Percentiles rank a stretch among this genome's conserved stretches.
Evolutionary conservation across 1,284 basidiomycete species (phyloP).

Genomic region (Rhodotorula sp.): DNA sequence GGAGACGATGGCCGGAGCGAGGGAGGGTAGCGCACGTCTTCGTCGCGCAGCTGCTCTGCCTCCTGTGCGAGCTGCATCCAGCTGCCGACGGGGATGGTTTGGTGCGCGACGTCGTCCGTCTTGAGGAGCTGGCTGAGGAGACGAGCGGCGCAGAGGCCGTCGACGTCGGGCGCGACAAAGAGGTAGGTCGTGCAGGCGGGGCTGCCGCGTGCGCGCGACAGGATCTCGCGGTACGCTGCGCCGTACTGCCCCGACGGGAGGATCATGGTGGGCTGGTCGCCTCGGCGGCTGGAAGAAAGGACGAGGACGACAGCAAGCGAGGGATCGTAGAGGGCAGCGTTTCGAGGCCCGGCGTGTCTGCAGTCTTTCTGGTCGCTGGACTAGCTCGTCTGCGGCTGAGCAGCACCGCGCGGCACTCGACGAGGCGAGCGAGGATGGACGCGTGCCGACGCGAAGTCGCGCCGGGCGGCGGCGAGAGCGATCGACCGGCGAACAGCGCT

Average conservation of each 20-base stretch:
- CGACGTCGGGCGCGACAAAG: conserved; percentile 83
- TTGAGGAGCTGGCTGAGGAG: conserved; percentile 88
- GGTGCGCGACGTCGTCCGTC: conserved; percentile 90
- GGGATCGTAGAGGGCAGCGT: too few species aligned
- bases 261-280: not conserved
- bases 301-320: not conserved
- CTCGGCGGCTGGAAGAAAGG: too few species aligned
- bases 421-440: not conserved
- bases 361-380: too few species aligned
- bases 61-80: conserved; percentile 70
- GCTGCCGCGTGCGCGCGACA: conserved; percentile 30
- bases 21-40: conserved; percentile 62
- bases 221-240: conserved; percentile 35
- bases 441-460: not conserved
- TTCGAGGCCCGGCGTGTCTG: too few species aligned
- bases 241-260: not conserved
- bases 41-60: conserved; percentile 67
- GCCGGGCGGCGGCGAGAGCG: not conserved
- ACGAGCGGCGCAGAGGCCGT: conserved; percentile 81
- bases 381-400: too few species aligned
- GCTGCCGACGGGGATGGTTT: conserved; percentile 88
- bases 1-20: not conserved
- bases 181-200: conserved; percentile 56
- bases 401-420: too few species aligned
- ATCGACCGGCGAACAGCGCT: not conserved